These are phyloP conservation scores for Alternaria ventricosa DNA, from an alignment of 2,329 filamentous ascomycete species.

Conservation along the genomic window DNA sequence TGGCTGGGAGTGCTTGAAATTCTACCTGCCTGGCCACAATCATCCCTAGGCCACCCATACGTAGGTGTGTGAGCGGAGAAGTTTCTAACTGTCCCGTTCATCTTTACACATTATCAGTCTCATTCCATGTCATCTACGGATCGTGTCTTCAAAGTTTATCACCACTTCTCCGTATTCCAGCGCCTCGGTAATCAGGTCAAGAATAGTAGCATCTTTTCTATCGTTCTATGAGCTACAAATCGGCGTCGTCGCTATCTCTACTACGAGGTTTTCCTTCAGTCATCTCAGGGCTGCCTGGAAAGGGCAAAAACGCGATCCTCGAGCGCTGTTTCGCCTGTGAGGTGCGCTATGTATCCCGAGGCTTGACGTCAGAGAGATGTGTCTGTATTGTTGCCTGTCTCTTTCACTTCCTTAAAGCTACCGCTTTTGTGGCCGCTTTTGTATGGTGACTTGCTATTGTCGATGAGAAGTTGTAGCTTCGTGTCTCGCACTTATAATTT, in stretches of 20 bases:
- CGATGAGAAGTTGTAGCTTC: not conserved
- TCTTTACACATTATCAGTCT: not conserved
- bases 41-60: not conserved
- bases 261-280: fast-evolving
- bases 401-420: not conserved
- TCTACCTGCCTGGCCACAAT: not conserved
- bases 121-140: not conserved
- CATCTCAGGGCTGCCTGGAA: not conserved
- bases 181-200: not conserved
- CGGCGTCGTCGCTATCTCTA: not conserved
- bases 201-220: not conserved
- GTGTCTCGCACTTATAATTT: not conserved
- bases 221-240: not conserved
- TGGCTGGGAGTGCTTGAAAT: not conserved
- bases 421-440: not conserved
- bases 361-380: not conserved
- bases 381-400: not conserved
- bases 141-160: not conserved
- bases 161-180: not conserved
- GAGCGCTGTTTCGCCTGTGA: not conserved
- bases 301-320: not conserved
- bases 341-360: not conserved
- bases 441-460: not conserved
- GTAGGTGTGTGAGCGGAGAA: not conserved
- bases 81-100: not conserved